Evolutionary conservation across 1,284 basidiomycete genomes (phyloP).

Genomic region (Rhodotorula sp.): DNA sequence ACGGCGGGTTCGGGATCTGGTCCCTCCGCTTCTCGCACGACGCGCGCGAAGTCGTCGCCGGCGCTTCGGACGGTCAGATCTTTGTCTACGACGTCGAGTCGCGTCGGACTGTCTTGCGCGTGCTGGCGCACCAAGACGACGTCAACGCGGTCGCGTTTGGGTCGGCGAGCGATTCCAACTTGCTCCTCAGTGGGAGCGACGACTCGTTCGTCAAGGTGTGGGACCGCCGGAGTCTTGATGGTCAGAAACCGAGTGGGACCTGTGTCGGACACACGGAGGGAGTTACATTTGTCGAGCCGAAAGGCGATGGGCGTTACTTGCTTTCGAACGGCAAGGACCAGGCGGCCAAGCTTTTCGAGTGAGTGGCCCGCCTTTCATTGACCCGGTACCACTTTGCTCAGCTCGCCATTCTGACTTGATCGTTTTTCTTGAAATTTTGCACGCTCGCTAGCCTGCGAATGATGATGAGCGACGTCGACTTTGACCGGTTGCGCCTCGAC

Average conservation of each 20-base stretch:
- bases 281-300: conserved; percentile 60
- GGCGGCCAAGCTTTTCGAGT: conserved; percentile 84
- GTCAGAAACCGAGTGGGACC: conserved; percentile 79
- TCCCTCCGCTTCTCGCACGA: conserved; percentile 94
- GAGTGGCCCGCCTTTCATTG: background rate
- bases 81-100: conserved; percentile 89
- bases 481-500: conserved; percentile 53
- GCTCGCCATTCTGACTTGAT: too few species aligned
- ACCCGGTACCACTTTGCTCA: too few species aligned
- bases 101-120: conserved; percentile 73
- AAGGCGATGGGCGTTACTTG: conserved; percentile 85
- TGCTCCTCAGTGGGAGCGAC: conserved; percentile 90
- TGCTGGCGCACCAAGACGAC: conserved; percentile 81
- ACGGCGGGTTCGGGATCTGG: conserved; percentile 64
- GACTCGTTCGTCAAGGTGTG: conserved; percentile 94
- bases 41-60: conserved; percentile 79
- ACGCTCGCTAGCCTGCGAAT: conserved; percentile 61
- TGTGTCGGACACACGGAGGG: conserved; percentile 94
- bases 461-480: conserved; percentile 76
- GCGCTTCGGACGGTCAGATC: conserved; percentile 61
- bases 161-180: conserved; percentile 75
- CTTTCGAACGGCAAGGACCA: conserved; percentile 99
- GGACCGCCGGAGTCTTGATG: conserved; percentile 82
- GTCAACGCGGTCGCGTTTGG: conserved; percentile 67
- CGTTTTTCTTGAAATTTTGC: too few species aligned